Conservation (phyloP, 495 filamentous ascomycete genomes). For the Daldinia bambusicola region DNA sequence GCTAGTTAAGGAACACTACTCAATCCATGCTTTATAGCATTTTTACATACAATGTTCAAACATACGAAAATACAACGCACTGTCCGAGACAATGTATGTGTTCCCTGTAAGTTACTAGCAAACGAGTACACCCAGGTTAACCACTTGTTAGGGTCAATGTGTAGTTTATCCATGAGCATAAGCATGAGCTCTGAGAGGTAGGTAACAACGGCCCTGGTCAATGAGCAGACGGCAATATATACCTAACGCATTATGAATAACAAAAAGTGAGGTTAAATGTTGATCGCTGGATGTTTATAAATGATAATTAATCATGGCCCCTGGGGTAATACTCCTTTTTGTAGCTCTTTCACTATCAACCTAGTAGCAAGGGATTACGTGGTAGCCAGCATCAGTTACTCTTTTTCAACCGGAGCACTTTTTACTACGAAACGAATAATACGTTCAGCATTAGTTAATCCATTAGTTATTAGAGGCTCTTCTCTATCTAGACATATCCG, state of each 20-base stretch:
- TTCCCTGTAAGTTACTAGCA: constrained; percentile 1
- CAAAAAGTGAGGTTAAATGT: neutral
- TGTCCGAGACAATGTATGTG: neutral
- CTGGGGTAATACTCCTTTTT: too few relatives aligned
- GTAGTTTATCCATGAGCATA: neutral
- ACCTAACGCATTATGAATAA: neutral
- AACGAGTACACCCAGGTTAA: neutral
- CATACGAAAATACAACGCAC: neutral
- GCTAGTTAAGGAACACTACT: constrained; percentile 6
- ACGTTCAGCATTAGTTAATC: neutral
- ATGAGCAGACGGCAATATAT: neutral
- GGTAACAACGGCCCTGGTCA: neutral
- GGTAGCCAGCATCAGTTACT: too few relatives aligned
- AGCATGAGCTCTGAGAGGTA: neutral
- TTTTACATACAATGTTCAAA: neutral
- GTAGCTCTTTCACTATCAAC: too few relatives aligned
- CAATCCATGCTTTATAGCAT: constrained; percentile 1
- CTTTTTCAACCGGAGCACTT: too few relatives aligned
- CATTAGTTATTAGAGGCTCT: neutral
- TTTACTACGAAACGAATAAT: too few relatives aligned
- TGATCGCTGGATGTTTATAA: neutral
- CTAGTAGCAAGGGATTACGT: too few relatives aligned
- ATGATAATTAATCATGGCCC: too few relatives aligned
- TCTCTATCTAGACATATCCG: neutral
- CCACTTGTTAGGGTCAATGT: neutral